phyloP scores from a whole-genome alignment of 169 alveolate genomes.

The Cryptosporidium sp. region DNA sequence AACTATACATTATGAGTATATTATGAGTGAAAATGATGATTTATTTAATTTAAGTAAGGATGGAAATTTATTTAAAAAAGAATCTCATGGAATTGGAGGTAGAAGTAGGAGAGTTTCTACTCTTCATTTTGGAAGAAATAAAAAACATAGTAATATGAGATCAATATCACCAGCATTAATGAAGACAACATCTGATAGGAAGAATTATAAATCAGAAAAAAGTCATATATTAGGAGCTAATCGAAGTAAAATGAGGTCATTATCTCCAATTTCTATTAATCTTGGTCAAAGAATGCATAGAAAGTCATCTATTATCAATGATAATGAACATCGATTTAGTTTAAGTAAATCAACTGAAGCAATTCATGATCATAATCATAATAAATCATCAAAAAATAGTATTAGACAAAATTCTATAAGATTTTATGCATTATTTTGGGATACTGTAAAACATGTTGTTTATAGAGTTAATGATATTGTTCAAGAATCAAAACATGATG shows the following conservation, averaged over 20 bases:
- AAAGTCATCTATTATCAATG: background rate
- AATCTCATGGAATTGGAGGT: background rate
- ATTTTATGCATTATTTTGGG: constrained; percentile 76
- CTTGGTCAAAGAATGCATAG: background rate
- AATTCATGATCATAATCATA: background rate
- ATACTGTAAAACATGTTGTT: constrained; percentile 71
- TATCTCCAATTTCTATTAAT: constrained; percentile 38
- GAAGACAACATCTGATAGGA: background rate
- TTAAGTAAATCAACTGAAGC: background rate
- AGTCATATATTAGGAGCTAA: background rate
- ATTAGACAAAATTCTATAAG: background rate
- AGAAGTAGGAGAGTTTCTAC: background rate
- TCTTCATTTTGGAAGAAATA: background rate
- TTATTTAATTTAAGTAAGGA: background rate
- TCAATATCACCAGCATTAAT: constrained; percentile 1
- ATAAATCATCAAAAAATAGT: background rate
- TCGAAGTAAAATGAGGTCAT: constrained; percentile 52
- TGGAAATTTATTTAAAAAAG: background rate
- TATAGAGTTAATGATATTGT: constrained; percentile 62
- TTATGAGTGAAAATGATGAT: background rate
- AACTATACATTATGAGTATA: constrained; percentile 62
- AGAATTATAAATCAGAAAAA: background rate
- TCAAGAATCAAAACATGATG: constrained; percentile 13
- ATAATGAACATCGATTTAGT: background rate
- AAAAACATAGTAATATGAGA: constrained; percentile 19